Evolutionary conservation across 345 rosid species (phyloP), one percentile per base, ranked within the genome.

Genomic region (Streptanthus diversifolius): DNA sequence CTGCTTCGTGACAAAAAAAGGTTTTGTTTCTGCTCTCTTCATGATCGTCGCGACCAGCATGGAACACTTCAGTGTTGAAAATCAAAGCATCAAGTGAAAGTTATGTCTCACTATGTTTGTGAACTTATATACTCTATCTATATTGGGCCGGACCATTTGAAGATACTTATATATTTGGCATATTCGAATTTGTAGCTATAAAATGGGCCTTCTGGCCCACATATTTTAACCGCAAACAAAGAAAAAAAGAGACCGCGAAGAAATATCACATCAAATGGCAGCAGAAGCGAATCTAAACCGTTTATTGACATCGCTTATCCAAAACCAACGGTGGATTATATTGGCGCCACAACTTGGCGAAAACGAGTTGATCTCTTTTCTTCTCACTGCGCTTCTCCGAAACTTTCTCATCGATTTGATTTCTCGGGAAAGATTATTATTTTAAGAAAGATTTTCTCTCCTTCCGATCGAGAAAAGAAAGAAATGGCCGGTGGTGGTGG

Each of bases 401-500:
- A 65, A 6, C 0, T 48, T 22, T 33, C 65, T 35, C 40, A 60
- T 63, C 65, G 33, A 53, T 12, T 75, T 74, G 15, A 58, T 0
- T 69, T 67, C 57, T 37, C 63, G 0, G 12, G 12, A 0, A 0
- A 37, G n/a, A 6, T 45, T 3, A 14, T 0, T 19, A 19, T 27
- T 25, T 11, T 32, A 7, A 3, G 22, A 6, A 18, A 33, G 30
- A 19, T 0, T 36, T 15, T 52, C 32, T 25, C 32, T 15, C 19
- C 8, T 14, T 55, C 19, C 13, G 32, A 25, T 18, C 1, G 19
- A 58, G 41, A 14, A 45, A 9, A 41, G 21, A 19, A 19, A 62
- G 44, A 35, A 30, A 82, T 74, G 83, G 77, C 80, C 0, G 83
- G 82, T 12, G 73, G 82, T 11, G 68, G 82, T 8, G 73, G 82